Percentiles rank a stretch among this genome's conserved stretches.
Evolutionary conservation across 2,329 filamentous ascomycete species (phyloP).

Genomic region (Diaporthe amygdali): DNA sequence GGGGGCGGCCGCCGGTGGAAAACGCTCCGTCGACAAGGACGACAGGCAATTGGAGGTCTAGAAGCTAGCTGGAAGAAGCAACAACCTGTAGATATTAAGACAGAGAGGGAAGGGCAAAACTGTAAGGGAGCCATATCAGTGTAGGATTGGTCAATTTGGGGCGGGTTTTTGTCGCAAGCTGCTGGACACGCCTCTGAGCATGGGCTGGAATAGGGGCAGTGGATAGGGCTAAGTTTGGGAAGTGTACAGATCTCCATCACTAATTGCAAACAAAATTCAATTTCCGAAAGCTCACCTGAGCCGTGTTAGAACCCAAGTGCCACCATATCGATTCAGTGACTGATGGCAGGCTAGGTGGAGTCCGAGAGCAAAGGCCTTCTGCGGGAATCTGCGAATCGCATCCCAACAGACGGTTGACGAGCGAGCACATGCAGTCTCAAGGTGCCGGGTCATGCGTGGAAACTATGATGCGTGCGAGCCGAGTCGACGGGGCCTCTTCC

Average conservation of each 20-base stretch:
- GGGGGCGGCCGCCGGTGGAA: not conserved
- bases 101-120: not conserved
- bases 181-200: not conserved
- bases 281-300: constrained; percentile 14
- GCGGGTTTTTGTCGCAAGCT: not conserved
- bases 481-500: constrained; percentile 11
- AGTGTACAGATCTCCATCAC: constrained; percentile 10
- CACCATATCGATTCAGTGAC: not conserved
- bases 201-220: not conserved
- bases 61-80: not conserved
- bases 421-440: constrained; percentile 14
- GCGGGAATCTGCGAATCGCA: not conserved
- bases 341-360: not conserved
- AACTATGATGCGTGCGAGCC: constrained; percentile 6
- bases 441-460: constrained; percentile 17
- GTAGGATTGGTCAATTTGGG: not conserved
- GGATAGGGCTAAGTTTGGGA: not conserved
- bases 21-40: not conserved
- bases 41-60: not conserved
- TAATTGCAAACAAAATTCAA: constrained; percentile 4
- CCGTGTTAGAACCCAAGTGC: not conserved
- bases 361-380: not conserved
- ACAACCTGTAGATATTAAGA: not conserved
- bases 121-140: not conserved
- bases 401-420: not conserved